phyloP scores from a whole-genome alignment of 2,329 filamentous ascomycete genomes.

The Colletotrichum trifolii region DNA sequence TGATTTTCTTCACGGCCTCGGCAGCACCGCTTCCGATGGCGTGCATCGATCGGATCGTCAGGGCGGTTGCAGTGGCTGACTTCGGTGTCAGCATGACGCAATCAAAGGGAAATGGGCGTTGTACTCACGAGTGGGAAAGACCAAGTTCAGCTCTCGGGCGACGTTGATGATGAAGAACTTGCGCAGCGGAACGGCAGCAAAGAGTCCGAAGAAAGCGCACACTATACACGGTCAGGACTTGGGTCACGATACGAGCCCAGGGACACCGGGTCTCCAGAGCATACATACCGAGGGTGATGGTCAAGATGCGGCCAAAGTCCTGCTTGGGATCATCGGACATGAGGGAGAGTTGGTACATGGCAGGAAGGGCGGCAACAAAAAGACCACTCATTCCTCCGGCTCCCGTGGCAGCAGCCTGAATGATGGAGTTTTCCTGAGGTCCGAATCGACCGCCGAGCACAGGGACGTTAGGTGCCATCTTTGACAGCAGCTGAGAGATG shows the following conservation, averaged over 20 bases:
- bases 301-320: conserved; percentile 68
- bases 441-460: conserved; percentile 66
- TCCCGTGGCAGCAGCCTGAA: conserved; percentile 69
- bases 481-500: conserved; percentile 49
- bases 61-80: conserved; percentile 64
- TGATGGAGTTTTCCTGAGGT: conserved; percentile 71
- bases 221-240: conserved; percentile 44
- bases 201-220: conserved; percentile 72
- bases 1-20: conserved; percentile 67
- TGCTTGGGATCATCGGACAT: conserved; percentile 59
- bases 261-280: no score
- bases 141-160: conserved; percentile 67
- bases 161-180: conserved; percentile 77
- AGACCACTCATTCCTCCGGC: conserved; percentile 67
- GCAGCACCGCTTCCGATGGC: conserved; percentile 60
- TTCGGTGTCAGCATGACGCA: neutral
- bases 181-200: conserved; percentile 70
- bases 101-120: neutral
- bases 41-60: conserved; percentile 72
- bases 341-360: conserved; percentile 67
- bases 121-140: conserved; percentile 61
- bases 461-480: conserved; percentile 54
- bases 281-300: conserved; percentile 59
- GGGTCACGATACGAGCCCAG: no score
- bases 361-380: conserved; percentile 71